phyloP scores from a whole-genome alignment of 768 basidiomycete genomes.

The Suillus plorans region DNA sequence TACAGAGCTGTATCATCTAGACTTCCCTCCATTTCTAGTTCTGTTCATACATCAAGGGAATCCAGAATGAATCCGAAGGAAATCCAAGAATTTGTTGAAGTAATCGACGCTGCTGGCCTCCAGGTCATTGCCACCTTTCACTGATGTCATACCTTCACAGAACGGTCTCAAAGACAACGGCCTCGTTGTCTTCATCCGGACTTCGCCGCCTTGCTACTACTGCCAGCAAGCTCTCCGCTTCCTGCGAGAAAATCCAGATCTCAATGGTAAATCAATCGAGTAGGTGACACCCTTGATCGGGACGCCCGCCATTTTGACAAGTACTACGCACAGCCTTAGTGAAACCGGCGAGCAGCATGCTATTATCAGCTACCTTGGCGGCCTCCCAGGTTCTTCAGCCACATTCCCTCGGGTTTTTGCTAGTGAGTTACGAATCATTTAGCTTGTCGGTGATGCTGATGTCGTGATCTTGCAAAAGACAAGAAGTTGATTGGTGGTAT shows the following conservation, averaged over 20 bases:
- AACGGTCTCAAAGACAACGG: conserved; percentile 2
- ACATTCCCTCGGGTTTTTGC: conserved; percentile 5
- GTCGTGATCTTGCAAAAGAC: neutral
- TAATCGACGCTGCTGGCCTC: neutral
- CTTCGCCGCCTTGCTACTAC: neutral
- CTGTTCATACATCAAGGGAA: neutral
- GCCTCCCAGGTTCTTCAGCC: neutral
- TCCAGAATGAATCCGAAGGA: neutral
- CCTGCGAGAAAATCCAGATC: neutral
- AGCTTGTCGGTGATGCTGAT: neutral
- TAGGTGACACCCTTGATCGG: neutral
- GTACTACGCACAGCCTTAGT: neutral
- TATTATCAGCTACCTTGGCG: conserved; percentile 2
- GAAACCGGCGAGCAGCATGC: neutral
- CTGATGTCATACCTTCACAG: neutral
- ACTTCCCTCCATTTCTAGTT: conserved; percentile 2
- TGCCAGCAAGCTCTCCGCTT: conserved; percentile 3
- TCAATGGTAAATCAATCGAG: conserved; percentile 3
- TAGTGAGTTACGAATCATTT: neutral
- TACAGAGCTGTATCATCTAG: conserved; percentile 10
- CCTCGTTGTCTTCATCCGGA: conserved; percentile 2
- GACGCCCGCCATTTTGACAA: neutral
- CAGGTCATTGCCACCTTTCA: neutral
- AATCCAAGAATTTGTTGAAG: conserved; percentile 1
- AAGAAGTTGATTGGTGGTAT: neutral